These are phyloP conservation scores for Boletus pseudopeckii DNA, from an alignment of 768 basidiomycete genomes.

Conservation along the genomic window DNA sequence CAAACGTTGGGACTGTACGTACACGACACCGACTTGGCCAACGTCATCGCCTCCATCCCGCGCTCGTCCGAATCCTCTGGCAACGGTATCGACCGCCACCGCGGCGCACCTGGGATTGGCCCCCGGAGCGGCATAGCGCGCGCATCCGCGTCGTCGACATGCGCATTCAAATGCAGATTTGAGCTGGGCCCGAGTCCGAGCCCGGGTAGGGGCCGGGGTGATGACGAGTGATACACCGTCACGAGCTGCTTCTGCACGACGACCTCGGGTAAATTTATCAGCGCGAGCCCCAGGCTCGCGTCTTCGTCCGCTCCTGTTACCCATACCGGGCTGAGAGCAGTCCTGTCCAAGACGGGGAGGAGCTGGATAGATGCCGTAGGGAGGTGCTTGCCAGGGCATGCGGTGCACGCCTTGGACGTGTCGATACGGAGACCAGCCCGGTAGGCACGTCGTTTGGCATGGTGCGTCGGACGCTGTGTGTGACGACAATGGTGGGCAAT, in stretches of 20 bases:
- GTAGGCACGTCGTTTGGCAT: conserved; percentile 48
- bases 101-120: conserved; percentile 25
- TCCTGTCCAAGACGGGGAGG: background rate
- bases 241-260: background rate
- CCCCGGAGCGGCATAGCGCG: background rate
- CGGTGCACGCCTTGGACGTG: conserved; percentile 35
- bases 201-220: background rate
- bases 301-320: background rate
- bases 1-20: background rate
- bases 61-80: conserved; percentile 11
- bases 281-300: background rate
- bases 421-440: conserved; percentile 44
- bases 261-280: background rate
- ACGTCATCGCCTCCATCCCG: background rate
- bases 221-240: background rate
- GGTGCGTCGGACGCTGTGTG: conserved; percentile 36
- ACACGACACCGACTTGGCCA: background rate
- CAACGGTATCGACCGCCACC: conserved; percentile 14
- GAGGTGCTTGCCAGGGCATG: conserved; percentile 35
- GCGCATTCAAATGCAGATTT: no score
- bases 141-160: conserved; percentile 1
- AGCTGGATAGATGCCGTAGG: conserved; percentile 17
- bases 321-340: background rate
- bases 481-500: conserved; percentile 40
- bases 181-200: background rate